Evolutionary conservation across 805 yeast genomes (phyloP), one percentile per base, ranked within the genome.

Genomic region (Ogataea philodendri): DNA sequence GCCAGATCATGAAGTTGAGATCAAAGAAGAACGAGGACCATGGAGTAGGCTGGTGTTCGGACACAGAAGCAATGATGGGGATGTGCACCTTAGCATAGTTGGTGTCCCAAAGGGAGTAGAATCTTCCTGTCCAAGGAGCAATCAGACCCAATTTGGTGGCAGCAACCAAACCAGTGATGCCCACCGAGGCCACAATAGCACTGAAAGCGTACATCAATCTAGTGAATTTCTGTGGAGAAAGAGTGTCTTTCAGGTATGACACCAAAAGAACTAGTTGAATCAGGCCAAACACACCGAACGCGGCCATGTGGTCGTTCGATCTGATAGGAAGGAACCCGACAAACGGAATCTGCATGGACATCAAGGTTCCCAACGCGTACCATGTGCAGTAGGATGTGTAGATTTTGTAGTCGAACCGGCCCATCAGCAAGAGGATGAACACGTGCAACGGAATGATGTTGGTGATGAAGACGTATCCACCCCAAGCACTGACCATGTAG

Each of bases 11-110:
- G 71, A 90, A 76, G 54, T 80, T 85, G 33, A 93, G 81, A 62
- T 93, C 98, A 59, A 90, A 86, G 75, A 87, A 93, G 62, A 93
- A 94, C 9, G 97, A 79, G 8, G 97, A 95, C 99, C 99, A 93
- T 4, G 98, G 96, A n/a, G 97, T 90, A 41, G 99, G 99, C 71
- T 93, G 99, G 70, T 93, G 99, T 68, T 93, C 99, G 9, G 96
- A 86, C 23, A 93, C 98, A 3, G 97, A 89, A 2, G 99, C 98
- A 64, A 93, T 93, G 58, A 93, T 93, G 28, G 98, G 99, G 54
- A 93, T 93, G 60, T 93, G 98, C 48, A 93, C 84, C 69, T 89
- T 90, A 45, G 99, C 99, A 57, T 94, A 93, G 61, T 76, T 83
- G 4, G 98, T 93, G 61, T 93, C 98, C 98, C 98, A 93, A 49